Base-by-base conservation (phyloP, 2,329 filamentous ascomycete genomes). In the Bipolaris cookei region DNA sequence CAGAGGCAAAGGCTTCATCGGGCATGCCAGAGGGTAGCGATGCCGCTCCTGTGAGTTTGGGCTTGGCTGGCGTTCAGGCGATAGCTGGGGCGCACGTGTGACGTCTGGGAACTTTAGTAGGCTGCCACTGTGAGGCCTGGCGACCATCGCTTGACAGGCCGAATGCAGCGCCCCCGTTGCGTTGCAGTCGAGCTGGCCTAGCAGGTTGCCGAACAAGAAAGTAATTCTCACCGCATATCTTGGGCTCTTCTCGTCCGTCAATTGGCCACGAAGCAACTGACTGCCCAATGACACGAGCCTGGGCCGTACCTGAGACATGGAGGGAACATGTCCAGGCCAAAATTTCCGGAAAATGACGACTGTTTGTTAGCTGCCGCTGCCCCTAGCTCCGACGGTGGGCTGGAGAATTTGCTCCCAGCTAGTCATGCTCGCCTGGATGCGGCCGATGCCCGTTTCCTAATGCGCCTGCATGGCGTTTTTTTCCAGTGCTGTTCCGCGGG, bases 151-250 rank as follows among this genome's bases (percentile, higher is more conserved):
- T 51, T 56, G 58, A 59, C 50, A 59, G 47, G 51, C 23, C n/a
- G 41, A 43, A 47, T 34, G 32, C 45, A n/a, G 23, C 44, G 47
- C 37, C 38, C 39, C 51, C 34, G 28, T 30, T 30, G 8, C 7
- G 28, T 3, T 30, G 28, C 28, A 30, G 28, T 30, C 28, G 10
- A 11, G 28, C 8, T 28, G 25, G 10, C 28, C n/a, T 30, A 4
- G 28, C 28, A 28, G 2, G 28, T 8, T 28, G 25, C 7, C 25
- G 7, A 47, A 35, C 13, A 6, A 32, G 16, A 23, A 20, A 54
- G 54, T 58, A 53, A 46, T 56, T 56, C 44, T 48, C 52, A 62
- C 63, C 63, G 63, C 61, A 53, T 42, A 51, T 47, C 47, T 32
- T 34, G 13, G n/a, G 10, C 1, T 23, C 14, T 35, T 2, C 34